Conservation (phyloP, 768 basidiomycete genomes). For the Tylopilus vinaceipallidus region DNA sequence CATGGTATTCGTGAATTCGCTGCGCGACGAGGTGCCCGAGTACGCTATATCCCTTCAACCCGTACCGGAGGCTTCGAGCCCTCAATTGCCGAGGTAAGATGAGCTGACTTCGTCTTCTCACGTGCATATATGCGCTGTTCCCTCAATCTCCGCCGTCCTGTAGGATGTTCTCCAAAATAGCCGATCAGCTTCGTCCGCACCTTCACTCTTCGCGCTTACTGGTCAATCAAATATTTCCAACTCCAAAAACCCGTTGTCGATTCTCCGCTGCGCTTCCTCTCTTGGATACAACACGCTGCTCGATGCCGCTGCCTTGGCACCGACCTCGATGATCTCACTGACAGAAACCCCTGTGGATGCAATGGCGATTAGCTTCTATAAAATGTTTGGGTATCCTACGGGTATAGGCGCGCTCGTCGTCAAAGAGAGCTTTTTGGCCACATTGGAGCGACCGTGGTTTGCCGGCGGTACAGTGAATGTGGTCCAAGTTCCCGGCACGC, state of each 20-base stretch:
- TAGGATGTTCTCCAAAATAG: conserved; percentile 56
- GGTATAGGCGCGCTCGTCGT: conserved; percentile 80
- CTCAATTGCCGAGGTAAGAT: conserved; percentile 55
- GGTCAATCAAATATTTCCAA: conserved; percentile 84
- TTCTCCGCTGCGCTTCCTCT: conserved; percentile 60
- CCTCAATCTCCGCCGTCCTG: conserved; percentile 1
- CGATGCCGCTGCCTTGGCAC: conserved; percentile 79
- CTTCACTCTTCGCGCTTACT: conserved; percentile 71
- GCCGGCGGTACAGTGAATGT: conserved; percentile 80
- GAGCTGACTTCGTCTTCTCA: not conserved
- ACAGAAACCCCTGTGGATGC: conserved; percentile 71
- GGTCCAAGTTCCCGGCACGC: conserved; percentile 75
- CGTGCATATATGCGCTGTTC: conserved; percentile 20
- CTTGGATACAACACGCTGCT: conserved; percentile 75
- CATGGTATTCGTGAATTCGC: conserved; percentile 81
- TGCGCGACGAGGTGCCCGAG: conserved; percentile 47
- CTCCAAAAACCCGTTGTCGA: conserved; percentile 63
- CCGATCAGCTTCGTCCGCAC: conserved; percentile 39
- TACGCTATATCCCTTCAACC: conserved; percentile 65
- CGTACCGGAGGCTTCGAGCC: conserved; percentile 63
- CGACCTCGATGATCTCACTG: conserved; percentile 68
- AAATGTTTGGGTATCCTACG: conserved; percentile 88
- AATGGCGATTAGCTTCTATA: conserved; percentile 83
- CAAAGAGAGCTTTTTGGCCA: conserved; percentile 61
- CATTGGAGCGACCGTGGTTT: conserved; percentile 76